A percentile compares a stretch with the other conserved stretches of the same genome.
These are phyloP conservation scores for Psilocybe subaeruginosa DNA, from an alignment of 768 basidiomycete species.

Conservation along the genomic window DNA sequence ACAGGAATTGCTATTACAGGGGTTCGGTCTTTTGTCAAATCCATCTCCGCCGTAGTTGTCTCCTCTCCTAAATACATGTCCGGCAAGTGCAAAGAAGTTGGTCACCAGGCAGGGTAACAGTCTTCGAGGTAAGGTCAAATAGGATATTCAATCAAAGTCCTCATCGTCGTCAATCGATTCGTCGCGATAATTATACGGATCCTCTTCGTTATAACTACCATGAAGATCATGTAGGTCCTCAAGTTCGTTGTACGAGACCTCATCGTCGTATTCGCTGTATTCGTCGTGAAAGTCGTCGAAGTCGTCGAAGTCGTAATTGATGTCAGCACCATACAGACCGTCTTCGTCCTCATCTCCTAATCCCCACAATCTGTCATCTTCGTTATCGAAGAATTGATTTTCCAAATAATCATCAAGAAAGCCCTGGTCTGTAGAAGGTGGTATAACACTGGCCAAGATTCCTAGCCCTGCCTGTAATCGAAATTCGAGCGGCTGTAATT, in stretches of 20 bases:
- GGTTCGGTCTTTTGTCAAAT: not conserved
- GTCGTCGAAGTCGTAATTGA: too few relatives aligned
- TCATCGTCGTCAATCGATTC: too few relatives aligned
- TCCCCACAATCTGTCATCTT: not conserved
- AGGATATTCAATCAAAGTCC: too few relatives aligned
- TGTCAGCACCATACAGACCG: not conserved
- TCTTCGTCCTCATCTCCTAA: not conserved
- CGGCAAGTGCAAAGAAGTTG: too few relatives aligned
- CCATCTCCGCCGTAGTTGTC: not conserved
- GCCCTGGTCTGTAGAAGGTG: not conserved
- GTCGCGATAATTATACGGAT: too few relatives aligned
- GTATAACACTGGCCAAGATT: not conserved
- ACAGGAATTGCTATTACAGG: not conserved
- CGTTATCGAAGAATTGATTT: not conserved
- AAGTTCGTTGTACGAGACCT: conserved; percentile 4
- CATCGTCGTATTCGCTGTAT: conserved; percentile 1
- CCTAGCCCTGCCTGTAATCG: conserved; percentile 1
- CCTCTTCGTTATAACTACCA: too few relatives aligned
- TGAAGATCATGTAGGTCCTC: not conserved
- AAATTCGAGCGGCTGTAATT: not conserved
- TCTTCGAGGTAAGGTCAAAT: too few relatives aligned
- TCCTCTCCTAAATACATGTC: not conserved
- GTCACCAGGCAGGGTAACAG: too few relatives aligned
- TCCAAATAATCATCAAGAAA: conserved; percentile 7
- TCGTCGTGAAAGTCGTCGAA: not conserved